Conservation (phyloP, 2,329 filamentous ascomycete species). For the Scortechinia acanthostroma region DNA sequence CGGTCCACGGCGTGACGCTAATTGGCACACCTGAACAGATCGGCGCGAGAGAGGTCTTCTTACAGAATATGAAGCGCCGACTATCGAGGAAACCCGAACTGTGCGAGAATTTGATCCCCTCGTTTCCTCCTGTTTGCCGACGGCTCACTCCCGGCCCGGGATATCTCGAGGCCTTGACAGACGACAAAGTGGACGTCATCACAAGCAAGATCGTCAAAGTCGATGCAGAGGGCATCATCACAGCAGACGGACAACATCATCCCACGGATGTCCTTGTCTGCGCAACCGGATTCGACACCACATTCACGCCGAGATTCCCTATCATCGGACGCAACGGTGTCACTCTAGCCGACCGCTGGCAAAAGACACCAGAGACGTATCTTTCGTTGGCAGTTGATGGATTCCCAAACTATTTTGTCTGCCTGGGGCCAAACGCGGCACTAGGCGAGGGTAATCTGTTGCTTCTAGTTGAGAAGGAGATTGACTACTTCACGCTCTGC, state of each 20-base stretch:
- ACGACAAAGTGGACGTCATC: slow-evolving; percentile 29
- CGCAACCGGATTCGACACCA: slow-evolving; percentile 20
- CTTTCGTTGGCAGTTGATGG: slow-evolving; percentile 42
- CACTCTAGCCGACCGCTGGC: slow-evolving; percentile 41
- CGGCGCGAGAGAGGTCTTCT: background rate
- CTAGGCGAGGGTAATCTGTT: slow-evolving; percentile 16
- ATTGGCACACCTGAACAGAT: background rate
- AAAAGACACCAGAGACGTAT: slow-evolving; percentile 41
- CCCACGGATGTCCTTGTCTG: slow-evolving; percentile 20
- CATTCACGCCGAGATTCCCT: slow-evolving; percentile 19
- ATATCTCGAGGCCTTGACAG: slow-evolving; percentile 32
- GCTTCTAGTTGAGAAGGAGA: slow-evolving; percentile 17
- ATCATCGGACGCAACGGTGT: slow-evolving; percentile 37
- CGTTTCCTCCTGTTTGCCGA: slow-evolving; percentile 23
- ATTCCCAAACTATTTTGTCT: slow-evolving; percentile 48
- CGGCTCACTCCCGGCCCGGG: slow-evolving; percentile 34
- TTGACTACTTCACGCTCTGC: slow-evolving; percentile 22
- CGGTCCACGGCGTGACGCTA: background rate
- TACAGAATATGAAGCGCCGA: background rate
- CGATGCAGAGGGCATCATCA: slow-evolving; percentile 22
- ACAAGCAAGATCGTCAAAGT: slow-evolving; percentile 20
- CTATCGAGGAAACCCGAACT: background rate
- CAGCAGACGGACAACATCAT: slow-evolving; percentile 11
- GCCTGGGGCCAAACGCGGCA: slow-evolving; percentile 27
- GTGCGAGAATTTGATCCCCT: slow-evolving; percentile 24